Conservation (phyloP, 345 rosid species). For the Eucalyptus grandis region DNA sequence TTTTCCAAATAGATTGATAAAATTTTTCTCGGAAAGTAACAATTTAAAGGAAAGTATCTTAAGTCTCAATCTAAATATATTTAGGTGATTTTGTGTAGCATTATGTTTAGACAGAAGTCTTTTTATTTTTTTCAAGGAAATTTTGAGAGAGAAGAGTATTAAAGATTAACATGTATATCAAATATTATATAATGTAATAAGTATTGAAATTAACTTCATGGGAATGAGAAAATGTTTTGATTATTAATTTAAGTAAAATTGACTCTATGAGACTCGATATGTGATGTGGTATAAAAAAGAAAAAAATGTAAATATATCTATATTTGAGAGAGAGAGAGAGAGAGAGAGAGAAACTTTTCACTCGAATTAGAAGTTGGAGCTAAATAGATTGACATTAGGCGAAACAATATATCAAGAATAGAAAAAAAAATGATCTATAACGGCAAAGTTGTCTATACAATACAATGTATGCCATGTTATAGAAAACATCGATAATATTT, state of each 20-base stretch:
- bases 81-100: too few relatives aligned
- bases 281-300: background rate
- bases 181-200: too few relatives aligned
- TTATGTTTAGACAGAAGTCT: background rate
- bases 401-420: too few relatives aligned
- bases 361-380: background rate
- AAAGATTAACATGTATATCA: background rate
- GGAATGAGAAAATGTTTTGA: background rate
- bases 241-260: too few relatives aligned
- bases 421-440: too few relatives aligned
- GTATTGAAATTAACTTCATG: background rate
- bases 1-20: background rate
- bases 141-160: background rate
- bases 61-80: too few relatives aligned
- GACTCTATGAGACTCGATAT: background rate
- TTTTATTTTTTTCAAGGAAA: background rate
- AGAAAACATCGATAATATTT: too few relatives aligned
- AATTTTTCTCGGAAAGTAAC: background rate
- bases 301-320: background rate
- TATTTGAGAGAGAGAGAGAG: background rate
- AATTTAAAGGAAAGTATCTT: background rate
- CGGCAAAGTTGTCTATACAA: too few relatives aligned
- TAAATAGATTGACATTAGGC: too few relatives aligned
- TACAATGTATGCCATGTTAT: too few relatives aligned
- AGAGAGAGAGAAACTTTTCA: background rate